phyloP scores from a whole-genome alignment of 1,139 yeast species.

The Geotrichum phurueaensis region DNA sequence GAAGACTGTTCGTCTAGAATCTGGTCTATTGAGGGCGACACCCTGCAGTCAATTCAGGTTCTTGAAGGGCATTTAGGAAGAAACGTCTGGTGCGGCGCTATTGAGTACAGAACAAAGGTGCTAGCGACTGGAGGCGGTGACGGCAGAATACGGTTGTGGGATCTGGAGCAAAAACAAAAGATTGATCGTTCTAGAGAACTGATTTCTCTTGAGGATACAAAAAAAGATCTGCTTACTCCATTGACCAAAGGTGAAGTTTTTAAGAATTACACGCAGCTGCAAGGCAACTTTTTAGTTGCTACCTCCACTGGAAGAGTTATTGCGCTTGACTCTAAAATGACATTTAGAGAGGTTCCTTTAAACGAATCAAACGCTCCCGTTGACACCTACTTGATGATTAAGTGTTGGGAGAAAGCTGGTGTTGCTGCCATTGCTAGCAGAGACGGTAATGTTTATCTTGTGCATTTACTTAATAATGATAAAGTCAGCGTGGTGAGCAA shows the following conservation, averaged over 20 bases:
- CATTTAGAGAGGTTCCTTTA: conserved; percentile 34
- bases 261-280: conserved; percentile 53
- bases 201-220: conserved; percentile 34
- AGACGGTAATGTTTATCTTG: conserved; percentile 46
- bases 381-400: conserved; percentile 47
- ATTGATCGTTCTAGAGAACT: conserved; percentile 30
- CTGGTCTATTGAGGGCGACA: conserved; percentile 47
- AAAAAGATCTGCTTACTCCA: neutral
- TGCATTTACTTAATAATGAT: conserved; percentile 38
- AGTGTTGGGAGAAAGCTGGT: conserved; percentile 41
- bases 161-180: conserved; percentile 37
- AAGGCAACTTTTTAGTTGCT: conserved; percentile 42
- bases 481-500: conserved; percentile 20
- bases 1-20: conserved; percentile 87
- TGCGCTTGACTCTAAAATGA: conserved; percentile 20
- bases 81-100: conserved; percentile 80
- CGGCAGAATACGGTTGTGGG: conserved; percentile 66
- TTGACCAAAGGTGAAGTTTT: conserved; percentile 50
- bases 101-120: conserved; percentile 42
- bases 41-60: conserved; percentile 42
- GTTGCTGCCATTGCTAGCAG: conserved; percentile 48
- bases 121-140: conserved; percentile 81
- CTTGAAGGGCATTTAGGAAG: conserved; percentile 74
- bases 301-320: conserved; percentile 57
- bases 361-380: conserved; percentile 36